Conservation (phyloP, 2,329 filamentous ascomycete species). For the Dryadomyces quercus-mongolicae region DNA sequence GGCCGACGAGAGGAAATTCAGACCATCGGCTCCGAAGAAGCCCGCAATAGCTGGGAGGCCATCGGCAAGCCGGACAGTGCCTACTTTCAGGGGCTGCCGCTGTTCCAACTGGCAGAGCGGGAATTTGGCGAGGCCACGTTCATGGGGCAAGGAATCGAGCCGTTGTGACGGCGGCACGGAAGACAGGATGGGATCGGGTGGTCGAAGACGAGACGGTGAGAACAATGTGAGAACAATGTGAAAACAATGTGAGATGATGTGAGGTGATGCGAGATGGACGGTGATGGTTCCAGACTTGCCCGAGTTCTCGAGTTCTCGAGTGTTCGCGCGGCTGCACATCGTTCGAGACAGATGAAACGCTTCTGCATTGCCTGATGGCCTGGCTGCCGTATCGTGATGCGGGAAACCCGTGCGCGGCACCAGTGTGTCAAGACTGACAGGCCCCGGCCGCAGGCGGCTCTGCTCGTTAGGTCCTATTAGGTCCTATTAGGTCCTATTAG, state of each 20-base stretch:
- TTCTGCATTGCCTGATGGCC: too few species aligned
- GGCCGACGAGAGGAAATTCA: slow-evolving; percentile 37
- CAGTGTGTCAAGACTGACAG: not conserved
- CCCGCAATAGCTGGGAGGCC: slow-evolving; percentile 12
- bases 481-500: not conserved
- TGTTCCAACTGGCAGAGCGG: slow-evolving; percentile 17
- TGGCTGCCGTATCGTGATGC: too few species aligned
- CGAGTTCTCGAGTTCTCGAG: too few species aligned
- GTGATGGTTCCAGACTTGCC: too few species aligned
- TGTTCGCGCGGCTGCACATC: too few species aligned
- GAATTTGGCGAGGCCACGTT: slow-evolving; percentile 16
- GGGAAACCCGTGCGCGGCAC: not conserved
- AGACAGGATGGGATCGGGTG: too few species aligned
- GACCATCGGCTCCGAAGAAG: slow-evolving; percentile 14
- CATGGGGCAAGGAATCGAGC: slow-evolving; percentile 13
- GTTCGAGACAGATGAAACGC: too few species aligned
- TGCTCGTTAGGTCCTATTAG: not conserved
- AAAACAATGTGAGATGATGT: too few species aligned
- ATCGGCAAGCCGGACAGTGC: slow-evolving; percentile 12
- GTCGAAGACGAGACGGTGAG: too few species aligned
- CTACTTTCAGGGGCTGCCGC: slow-evolving; percentile 15
- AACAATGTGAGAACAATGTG: too few species aligned
- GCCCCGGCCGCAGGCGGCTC: not conserved
- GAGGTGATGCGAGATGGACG: too few species aligned
- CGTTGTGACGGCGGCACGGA: not conserved